These are phyloP conservation scores for Forsythia viridissima DNA, from an alignment of 257 asterid species.

Conservation along the genomic window DNA sequence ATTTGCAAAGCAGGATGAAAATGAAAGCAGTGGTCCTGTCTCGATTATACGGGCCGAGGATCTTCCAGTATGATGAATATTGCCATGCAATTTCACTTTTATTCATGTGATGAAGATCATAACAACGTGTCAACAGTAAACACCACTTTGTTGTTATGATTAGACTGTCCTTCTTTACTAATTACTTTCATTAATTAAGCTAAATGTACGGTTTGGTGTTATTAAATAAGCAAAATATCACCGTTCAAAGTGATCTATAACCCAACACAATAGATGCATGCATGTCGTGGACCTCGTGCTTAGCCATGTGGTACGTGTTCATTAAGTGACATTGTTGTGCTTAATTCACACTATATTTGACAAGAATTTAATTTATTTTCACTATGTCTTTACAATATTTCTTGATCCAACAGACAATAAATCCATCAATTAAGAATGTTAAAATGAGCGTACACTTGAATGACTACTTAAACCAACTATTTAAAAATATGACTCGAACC, in stretches of 20 bases:
- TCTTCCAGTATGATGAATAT: background rate
- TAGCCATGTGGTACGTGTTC: conserved; percentile 29
- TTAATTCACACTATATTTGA: too few species aligned
- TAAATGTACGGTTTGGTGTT: background rate
- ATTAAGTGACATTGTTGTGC: background rate
- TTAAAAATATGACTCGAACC: too few species aligned
- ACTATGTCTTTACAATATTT: conserved; percentile 11
- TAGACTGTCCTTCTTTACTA: conserved; percentile 2
- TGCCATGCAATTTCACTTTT: background rate
- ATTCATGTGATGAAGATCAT: conserved; percentile 22
- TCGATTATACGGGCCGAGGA: background rate
- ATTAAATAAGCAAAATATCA: background rate
- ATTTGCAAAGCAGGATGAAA: background rate
- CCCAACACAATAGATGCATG: conserved; percentile 20
- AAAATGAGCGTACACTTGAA: too few species aligned
- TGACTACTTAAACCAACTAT: too few species aligned
- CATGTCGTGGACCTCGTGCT: background rate
- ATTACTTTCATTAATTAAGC: conserved; percentile 6
- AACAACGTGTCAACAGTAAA: conserved; percentile 23
- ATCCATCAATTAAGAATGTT: too few species aligned
- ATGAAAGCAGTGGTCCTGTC: background rate
- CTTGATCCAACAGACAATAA: background rate
- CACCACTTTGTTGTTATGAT: conserved; percentile 2
- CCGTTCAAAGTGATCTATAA: conserved; percentile 12
- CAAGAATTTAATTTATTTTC: background rate